A percentile compares a stretch with the other conserved stretches of the same genome.
phyloP scores from a whole-genome alignment of 2,329 filamentous ascomycete genomes.

The Neofusicoccum cordaticola region DNA sequence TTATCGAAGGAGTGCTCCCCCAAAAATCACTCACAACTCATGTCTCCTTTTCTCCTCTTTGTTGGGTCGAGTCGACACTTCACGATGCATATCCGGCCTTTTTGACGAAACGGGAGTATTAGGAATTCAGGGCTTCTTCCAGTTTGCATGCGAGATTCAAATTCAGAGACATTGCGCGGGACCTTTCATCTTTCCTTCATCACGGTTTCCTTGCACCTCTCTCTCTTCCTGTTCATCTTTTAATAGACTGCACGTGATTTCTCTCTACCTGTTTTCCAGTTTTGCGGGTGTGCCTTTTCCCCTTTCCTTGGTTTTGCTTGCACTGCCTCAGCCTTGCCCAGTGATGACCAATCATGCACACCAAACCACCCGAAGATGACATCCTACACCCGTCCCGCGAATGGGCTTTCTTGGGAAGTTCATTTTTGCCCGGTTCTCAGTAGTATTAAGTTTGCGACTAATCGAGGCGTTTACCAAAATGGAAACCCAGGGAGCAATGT shows the following conservation, averaged over 20 bases:
- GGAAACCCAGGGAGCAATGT: background rate
- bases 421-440: too few relatives aligned
- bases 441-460: too few relatives aligned
- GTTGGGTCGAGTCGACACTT: slow-evolving; percentile 18
- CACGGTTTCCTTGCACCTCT: background rate
- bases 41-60: slow-evolving; percentile 19
- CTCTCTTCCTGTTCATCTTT: slow-evolving; percentile 7
- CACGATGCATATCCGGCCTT: slow-evolving; percentile 30
- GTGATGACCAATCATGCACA: slow-evolving; percentile 1
- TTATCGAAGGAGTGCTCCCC: slow-evolving; percentile 18
- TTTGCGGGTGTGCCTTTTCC: background rate
- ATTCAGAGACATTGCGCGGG: slow-evolving; percentile 14
- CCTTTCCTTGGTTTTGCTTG: background rate
- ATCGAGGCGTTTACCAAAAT: too few relatives aligned
- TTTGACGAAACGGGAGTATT: slow-evolving; percentile 21
- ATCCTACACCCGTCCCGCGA: background rate
- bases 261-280: background rate
- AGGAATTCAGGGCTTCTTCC: slow-evolving; percentile 18
- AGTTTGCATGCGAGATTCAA: slow-evolving; percentile 19
- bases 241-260: slow-evolving; percentile 12
- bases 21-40: slow-evolving; percentile 25
- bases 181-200: background rate
- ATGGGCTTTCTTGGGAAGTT: too few relatives aligned
- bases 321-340: slow-evolving; percentile 1
- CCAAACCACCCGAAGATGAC: background rate